Evolutionary conservation across 169 alveolate genomes (phyloP).

Genomic region (Cryptosporidium sp.): DNA sequence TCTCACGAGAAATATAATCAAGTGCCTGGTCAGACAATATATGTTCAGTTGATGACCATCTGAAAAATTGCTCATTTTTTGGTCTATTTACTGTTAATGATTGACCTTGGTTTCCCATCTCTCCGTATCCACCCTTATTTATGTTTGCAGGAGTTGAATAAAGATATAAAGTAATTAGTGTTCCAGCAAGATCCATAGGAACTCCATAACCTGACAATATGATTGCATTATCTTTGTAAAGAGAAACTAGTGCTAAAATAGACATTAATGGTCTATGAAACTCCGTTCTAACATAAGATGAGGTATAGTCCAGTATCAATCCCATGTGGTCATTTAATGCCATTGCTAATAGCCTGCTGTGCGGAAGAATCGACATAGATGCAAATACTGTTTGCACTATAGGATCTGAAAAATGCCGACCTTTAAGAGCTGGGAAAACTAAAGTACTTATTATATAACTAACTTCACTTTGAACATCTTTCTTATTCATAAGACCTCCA

Average conservation of each 20-base stretch:
- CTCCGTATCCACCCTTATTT: slow-evolving; percentile 21
- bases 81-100: slow-evolving; percentile 4
- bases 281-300: slow-evolving; percentile 64
- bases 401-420: slow-evolving; percentile 64
- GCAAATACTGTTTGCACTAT: slow-evolving; percentile 74
- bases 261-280: slow-evolving; percentile 69
- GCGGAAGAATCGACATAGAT: slow-evolving; percentile 52
- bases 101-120: slow-evolving; percentile 48
- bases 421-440: slow-evolving; percentile 61
- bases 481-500: slow-evolving; percentile 45
- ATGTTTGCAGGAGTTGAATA: slow-evolving; percentile 52
- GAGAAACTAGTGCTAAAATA: slow-evolving; percentile 29
- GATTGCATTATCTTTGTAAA: slow-evolving; percentile 59
- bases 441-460: slow-evolving; percentile 51
- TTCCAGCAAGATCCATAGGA: slow-evolving; percentile 60
- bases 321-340: slow-evolving; percentile 39
- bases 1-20: slow-evolving; percentile 30
- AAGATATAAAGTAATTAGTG: slow-evolving; percentile 42
- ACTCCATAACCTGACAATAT: slow-evolving; percentile 72
- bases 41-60: slow-evolving; percentile 65
- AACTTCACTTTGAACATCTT: slow-evolving; percentile 37
- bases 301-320: slow-evolving; percentile 41
- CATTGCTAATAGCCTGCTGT: slow-evolving; percentile 32
- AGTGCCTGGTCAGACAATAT: slow-evolving; percentile 39
- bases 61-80: slow-evolving; percentile 20